Conservation (phyloP, 2,329 filamentous ascomycete genomes). For the Scytalidium sp. region DNA sequence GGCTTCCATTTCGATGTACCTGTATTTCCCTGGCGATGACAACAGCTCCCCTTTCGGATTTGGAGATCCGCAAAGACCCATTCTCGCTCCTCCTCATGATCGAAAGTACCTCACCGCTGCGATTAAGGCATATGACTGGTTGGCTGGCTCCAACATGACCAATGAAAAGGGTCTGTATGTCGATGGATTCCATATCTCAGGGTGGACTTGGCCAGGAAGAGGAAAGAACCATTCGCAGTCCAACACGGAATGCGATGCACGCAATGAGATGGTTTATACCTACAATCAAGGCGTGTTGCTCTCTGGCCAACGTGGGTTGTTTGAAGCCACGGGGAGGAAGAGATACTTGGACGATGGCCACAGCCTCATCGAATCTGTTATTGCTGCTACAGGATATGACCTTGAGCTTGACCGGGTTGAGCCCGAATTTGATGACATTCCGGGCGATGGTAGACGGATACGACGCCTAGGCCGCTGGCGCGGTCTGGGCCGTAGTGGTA, state of each 20-base stretch:
- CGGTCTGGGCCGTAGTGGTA: conserved; percentile 73
- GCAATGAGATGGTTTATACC: conserved; percentile 88
- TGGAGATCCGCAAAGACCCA: conserved; percentile 20
- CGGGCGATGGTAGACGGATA: neutral
- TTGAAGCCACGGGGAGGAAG: conserved; percentile 70
- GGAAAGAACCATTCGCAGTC: conserved; percentile 49
- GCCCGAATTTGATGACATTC: conserved; percentile 31
- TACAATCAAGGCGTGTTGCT: conserved; percentile 95
- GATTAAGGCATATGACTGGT: conserved; percentile 76
- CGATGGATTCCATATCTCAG: conserved; percentile 84
- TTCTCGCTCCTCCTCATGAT: conserved; percentile 39
- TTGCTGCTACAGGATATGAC: conserved; percentile 75
- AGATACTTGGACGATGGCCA: conserved; percentile 78
- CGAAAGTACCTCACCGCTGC: conserved; percentile 70
- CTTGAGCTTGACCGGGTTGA: conserved; percentile 36
- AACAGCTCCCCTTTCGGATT: conserved; percentile 66
- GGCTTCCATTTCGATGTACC: conserved; percentile 84
- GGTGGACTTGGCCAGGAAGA: conserved; percentile 43
- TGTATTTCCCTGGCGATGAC: conserved; percentile 78
- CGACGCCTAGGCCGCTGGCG: conserved; percentile 49
- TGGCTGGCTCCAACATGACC: conserved; percentile 76
- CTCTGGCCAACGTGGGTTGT: conserved; percentile 76
- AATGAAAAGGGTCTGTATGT: conserved; percentile 72
- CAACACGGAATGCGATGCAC: conserved; percentile 72
- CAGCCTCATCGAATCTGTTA: conserved; percentile 68